Evolutionary conservation across 495 filamentous ascomycete species (phyloP).

Genomic region (Penicillium cosmopolitanum): DNA sequence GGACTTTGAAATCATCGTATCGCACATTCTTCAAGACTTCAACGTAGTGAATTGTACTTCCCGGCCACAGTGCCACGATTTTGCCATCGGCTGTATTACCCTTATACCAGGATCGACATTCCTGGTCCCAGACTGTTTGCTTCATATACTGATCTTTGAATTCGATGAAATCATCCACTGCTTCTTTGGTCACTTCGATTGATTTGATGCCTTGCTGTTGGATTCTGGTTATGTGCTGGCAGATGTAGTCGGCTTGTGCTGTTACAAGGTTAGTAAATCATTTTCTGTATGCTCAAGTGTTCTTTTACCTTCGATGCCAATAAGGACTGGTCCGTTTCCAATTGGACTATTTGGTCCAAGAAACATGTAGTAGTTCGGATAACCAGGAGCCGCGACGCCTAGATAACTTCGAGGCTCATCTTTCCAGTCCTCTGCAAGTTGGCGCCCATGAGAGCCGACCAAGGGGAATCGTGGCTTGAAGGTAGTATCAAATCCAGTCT

Average conservation of each 20-base stretch:
- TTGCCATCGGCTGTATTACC: constrained; percentile 18
- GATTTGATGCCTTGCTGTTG: constrained; percentile 16
- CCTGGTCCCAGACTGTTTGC: constrained; percentile 42
- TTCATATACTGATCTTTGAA: constrained; percentile 31
- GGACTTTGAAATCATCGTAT: constrained; percentile 50
- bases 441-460: constrained; percentile 43
- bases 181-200: constrained; percentile 16
- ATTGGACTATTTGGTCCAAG: constrained; percentile 37
- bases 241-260: constrained; percentile 36
- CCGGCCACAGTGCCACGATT: constrained; percentile 33
- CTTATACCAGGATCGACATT: constrained; percentile 51
- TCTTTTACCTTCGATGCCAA: constrained; percentile 15
- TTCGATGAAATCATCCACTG: constrained; percentile 49
- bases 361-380: constrained; percentile 62
- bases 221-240: constrained; percentile 11
- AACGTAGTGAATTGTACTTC: constrained; percentile 49
- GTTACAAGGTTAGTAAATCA: constrained; percentile 6
- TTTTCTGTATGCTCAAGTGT: not conserved
- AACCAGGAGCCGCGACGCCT: constrained; percentile 54
- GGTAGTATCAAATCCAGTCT: constrained; percentile 52
- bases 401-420: constrained; percentile 53
- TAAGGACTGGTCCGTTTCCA: constrained; percentile 19
- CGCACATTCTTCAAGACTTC: constrained; percentile 49
- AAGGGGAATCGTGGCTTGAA: constrained; percentile 50
- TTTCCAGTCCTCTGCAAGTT: constrained; percentile 48